Evolutionary conservation across 805 yeast genomes (phyloP).

Genomic region (Kluyveromyces siamensis): DNA sequence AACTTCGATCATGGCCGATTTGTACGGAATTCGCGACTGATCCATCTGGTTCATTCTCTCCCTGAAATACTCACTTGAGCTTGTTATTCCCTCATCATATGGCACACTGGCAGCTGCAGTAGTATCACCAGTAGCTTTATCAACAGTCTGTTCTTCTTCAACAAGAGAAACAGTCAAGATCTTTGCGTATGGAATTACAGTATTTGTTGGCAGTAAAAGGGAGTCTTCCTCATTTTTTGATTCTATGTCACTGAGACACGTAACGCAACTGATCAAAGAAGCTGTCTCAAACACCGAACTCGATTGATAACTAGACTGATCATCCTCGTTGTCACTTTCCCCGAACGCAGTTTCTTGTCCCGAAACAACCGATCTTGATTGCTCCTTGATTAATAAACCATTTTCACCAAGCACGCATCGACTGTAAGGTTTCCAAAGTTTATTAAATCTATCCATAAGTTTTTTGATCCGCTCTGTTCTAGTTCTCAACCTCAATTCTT

Average conservation of each 20-base stretch:
- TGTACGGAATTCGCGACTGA: not conserved
- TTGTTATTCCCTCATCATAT: not conserved
- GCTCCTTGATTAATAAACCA: conserved; percentile 2
- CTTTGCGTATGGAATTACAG: conserved; percentile 26
- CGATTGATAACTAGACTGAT: conserved; percentile 5
- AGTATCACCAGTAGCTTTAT: not conserved
- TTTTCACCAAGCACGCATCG: not conserved
- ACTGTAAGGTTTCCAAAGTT: not conserved
- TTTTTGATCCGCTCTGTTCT: too few relatives aligned
- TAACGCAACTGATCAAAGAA: conserved; percentile 29
- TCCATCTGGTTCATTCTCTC: not conserved
- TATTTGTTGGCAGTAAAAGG: conserved; percentile 25
- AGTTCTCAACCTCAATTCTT: not conserved
- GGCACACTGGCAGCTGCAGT: not conserved
- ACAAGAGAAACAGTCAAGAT: conserved; percentile 17
- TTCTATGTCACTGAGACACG: conserved; percentile 24
- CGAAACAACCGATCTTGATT: not conserved
- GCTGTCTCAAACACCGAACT: conserved; percentile 21
- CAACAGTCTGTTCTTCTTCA: not conserved
- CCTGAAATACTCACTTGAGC: not conserved
- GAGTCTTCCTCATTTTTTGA: conserved; percentile 5
- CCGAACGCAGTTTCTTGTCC: conserved; percentile 1
- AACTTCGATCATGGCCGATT: conserved; percentile 21
- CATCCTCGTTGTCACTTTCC: conserved; percentile 3
- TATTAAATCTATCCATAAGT: not conserved